Evolutionary conservation across 2,329 filamentous ascomycete species (phyloP).

Genomic region (Talaromyces sp.): DNA sequence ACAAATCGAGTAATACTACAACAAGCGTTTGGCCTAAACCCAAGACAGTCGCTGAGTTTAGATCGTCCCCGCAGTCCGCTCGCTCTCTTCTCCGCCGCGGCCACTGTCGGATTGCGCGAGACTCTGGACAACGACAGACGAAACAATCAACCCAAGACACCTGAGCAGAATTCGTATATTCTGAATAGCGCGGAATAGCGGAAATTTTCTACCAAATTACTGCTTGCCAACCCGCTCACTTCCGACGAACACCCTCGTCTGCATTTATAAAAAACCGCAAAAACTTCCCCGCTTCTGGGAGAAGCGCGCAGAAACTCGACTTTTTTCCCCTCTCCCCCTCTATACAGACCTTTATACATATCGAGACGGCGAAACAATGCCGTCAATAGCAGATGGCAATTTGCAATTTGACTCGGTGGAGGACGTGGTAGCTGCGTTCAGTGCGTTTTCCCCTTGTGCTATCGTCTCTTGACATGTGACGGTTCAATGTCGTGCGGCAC

Average conservation of each 20-base stretch:
- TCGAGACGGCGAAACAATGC: background rate
- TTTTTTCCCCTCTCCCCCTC: background rate
- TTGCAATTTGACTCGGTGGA: slow-evolving; percentile 40
- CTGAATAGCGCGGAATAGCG: background rate
- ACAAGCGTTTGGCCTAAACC: background rate
- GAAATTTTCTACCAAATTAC: background rate
- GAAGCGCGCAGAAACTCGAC: background rate
- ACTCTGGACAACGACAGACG: too few species aligned
- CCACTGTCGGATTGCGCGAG: too few species aligned
- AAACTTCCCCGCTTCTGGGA: background rate
- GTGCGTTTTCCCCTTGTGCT: slow-evolving; percentile 23
- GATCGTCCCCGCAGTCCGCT: background rate
- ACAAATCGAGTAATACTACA: background rate
- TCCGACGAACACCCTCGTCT: background rate
- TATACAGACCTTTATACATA: background rate
- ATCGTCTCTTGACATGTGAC: background rate
- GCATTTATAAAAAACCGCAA: background rate
- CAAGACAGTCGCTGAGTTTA: background rate
- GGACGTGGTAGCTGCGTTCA: slow-evolving; percentile 38
- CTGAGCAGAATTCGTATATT: background rate
- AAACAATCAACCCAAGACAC: background rate
- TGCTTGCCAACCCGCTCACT: background rate
- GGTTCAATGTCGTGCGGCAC: background rate
- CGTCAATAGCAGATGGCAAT: slow-evolving; percentile 20
- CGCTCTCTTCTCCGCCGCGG: too few species aligned